Conservation (phyloP, 106 monocot genomes). For the Posidonia australis region DNA sequence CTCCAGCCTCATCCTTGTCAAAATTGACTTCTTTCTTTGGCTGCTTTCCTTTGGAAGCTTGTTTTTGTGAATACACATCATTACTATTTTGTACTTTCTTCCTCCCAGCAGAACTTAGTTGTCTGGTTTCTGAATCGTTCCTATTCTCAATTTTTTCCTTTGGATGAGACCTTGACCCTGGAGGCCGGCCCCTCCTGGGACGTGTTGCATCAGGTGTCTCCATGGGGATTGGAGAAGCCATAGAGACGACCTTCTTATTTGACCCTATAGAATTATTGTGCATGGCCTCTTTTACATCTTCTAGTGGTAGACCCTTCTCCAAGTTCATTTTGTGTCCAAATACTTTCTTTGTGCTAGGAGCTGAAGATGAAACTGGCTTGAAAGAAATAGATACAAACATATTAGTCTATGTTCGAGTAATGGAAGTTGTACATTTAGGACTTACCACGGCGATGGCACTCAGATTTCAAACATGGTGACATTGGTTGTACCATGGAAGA, state of each 20-base stretch:
- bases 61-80: no score
- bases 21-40: no score
- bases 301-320: background rate
- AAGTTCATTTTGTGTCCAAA: background rate
- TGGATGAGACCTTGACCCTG: background rate
- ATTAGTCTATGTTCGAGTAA: background rate
- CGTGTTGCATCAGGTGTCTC: slow-evolving; percentile 2
- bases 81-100: no score
- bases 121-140: background rate
- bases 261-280: background rate
- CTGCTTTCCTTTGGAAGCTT: no score
- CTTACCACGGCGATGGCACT: background rate
- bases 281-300: background rate
- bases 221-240: background rate
- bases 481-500: no score
- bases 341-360: background rate
- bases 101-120: no score
- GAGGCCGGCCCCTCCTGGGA: slow-evolving; percentile 1
- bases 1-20: no score
- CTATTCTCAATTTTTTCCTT: background rate
- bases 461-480: no score
- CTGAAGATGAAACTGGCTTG: background rate
- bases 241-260: background rate
- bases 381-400: background rate
- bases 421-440: background rate